Percentiles rank a stretch among this genome's conserved stretches.
phyloP scores from a whole-genome alignment of 139 green algal species.

The Limnomonas spitsbergensis region DNA sequence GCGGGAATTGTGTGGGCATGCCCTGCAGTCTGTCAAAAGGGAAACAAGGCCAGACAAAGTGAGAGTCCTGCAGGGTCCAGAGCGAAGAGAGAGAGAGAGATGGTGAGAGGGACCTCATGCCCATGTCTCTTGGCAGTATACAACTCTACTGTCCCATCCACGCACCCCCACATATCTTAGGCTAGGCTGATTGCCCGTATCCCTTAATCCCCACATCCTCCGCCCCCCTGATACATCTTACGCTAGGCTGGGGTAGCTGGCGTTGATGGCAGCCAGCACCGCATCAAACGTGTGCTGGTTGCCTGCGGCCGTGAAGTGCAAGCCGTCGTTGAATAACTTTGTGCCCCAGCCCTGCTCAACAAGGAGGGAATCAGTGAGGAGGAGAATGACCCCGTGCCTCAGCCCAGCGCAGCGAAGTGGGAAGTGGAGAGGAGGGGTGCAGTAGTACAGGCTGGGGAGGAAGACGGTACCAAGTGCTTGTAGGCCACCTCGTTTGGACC shows the following conservation, averaged over 20 bases:
- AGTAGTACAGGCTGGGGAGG: not conserved
- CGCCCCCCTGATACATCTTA: no score
- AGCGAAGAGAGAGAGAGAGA: no score
- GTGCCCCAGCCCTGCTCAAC: constrained; percentile 26
- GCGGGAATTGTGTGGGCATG: no score
- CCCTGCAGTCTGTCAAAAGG: no score
- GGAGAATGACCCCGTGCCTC: not conserved
- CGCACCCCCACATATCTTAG: no score
- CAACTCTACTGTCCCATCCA: no score
- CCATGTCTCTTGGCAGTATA: no score
- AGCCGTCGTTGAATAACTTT: constrained; percentile 57
- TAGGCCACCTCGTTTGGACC: not conserved
- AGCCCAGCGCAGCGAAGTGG: not conserved
- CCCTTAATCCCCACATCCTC: no score
- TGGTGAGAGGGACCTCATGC: no score
- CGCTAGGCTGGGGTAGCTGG: constrained; percentile 27
- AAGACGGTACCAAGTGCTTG: not conserved
- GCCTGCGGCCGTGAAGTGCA: constrained; percentile 68
- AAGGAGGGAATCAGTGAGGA: not conserved
- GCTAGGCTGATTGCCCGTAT: no score
- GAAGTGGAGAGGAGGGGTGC: not conserved
- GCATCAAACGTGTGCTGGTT: constrained; percentile 43
- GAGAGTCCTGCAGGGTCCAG: no score
- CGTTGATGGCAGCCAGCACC: constrained; percentile 43
- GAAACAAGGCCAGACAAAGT: no score